A percentile compares a stretch with the other conserved stretches of the same genome.
phyloP scores from a whole-genome alignment of 2,329 filamentous ascomycete species.

The Ophiocordyceps unilateralis region DNA sequence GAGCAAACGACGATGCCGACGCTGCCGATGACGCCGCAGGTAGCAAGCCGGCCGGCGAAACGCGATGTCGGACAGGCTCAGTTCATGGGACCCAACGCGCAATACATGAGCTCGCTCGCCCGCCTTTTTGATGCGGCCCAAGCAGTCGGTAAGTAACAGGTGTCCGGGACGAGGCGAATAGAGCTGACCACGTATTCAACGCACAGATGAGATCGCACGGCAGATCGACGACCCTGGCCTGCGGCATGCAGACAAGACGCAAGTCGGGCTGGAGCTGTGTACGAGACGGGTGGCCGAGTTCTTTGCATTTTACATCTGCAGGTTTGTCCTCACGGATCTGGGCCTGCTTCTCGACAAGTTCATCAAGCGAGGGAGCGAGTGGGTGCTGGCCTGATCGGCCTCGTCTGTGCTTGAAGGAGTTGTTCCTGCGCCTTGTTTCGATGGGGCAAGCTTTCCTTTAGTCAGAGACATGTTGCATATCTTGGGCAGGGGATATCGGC shows the following conservation, averaged over 20 bases:
- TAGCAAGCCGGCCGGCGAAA: slow-evolving; percentile 51
- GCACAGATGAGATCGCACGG: slow-evolving; percentile 75
- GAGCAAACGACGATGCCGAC: slow-evolving; percentile 43
- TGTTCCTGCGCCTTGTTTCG: not conserved
- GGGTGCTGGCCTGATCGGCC: slow-evolving; percentile 36
- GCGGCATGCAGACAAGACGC: slow-evolving; percentile 79
- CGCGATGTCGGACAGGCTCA: slow-evolving; percentile 50
- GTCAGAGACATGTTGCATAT: not conserved
- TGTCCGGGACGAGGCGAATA: not conserved
- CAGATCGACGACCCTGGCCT: slow-evolving; percentile 92
- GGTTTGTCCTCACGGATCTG: slow-evolving; percentile 81
- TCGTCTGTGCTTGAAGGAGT: not conserved
- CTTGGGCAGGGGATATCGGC: not conserved
- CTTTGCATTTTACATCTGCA: slow-evolving; percentile 91
- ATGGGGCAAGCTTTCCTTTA: not conserved
- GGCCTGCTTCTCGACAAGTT: slow-evolving; percentile 84
- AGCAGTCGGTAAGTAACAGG: slow-evolving; percentile 54
- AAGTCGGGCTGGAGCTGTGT: slow-evolving; percentile 86
- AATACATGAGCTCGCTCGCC: slow-evolving; percentile 83
- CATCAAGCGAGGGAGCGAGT: slow-evolving; percentile 90
- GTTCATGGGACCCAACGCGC: slow-evolving; percentile 69
- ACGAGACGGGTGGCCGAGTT: slow-evolving; percentile 91
- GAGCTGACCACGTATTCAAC: not conserved
- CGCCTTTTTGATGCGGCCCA: slow-evolving; percentile 87
- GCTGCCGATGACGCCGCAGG: slow-evolving; percentile 56